Evolutionary conservation across 2,329 filamentous ascomycete species (phyloP).

Genomic region (Macrophomina tecta): DNA sequence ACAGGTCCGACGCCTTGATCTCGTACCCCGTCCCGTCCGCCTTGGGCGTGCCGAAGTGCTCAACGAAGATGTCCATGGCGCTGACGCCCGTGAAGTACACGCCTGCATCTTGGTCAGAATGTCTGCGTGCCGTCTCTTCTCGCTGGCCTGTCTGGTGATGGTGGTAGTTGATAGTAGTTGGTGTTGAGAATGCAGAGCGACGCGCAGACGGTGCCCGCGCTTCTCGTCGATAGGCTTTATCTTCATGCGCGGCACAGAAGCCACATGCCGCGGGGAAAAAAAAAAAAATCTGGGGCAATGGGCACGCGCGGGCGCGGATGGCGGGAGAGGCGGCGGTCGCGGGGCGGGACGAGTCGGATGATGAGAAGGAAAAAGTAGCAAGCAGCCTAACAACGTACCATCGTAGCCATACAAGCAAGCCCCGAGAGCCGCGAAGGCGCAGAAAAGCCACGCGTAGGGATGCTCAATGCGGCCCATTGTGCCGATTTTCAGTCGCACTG

Average conservation of each 20-base stretch:
- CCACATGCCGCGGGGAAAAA: neutral
- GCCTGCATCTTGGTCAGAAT: conserved; percentile 27
- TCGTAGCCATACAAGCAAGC: conserved; percentile 48
- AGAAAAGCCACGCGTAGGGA: conserved; percentile 43
- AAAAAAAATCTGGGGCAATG: neutral
- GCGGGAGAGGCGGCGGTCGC: neutral
- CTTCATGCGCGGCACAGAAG: neutral
- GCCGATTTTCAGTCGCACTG: neutral
- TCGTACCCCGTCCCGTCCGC: conserved; percentile 37
- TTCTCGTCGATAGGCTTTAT: neutral
- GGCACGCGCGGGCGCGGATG: neutral
- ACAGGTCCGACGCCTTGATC: conserved; percentile 36
- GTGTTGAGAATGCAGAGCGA: neutral
- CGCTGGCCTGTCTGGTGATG: neutral
- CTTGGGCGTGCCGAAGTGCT: conserved; percentile 41
- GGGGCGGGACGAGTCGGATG: conserved; percentile 2
- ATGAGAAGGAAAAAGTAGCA: no score
- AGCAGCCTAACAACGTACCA: conserved; percentile 14
- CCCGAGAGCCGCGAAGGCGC: conserved; percentile 46
- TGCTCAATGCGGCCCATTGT: conserved; percentile 34
- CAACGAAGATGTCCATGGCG: conserved; percentile 39
- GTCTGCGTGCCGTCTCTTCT: neutral
- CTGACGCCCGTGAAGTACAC: conserved; percentile 46
- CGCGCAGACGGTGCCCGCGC: neutral
- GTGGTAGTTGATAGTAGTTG: no score